These are phyloP conservation scores for Penicillium brasilianum DNA, from an alignment of 2,329 filamentous ascomycete genomes.

Conservation along the genomic window DNA sequence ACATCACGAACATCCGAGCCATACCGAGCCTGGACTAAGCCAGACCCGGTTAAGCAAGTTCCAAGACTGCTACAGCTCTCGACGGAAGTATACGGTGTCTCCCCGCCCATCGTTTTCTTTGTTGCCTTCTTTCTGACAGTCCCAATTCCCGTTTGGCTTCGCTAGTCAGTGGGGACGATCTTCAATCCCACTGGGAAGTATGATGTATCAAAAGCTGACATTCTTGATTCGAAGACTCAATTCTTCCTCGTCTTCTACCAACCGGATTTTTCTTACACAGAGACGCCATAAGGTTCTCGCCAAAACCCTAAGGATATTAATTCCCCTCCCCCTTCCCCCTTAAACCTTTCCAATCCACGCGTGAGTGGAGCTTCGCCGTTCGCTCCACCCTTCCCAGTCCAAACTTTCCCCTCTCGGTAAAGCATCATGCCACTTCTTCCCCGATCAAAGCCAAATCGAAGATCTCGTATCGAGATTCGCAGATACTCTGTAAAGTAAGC, in stretches of 20 bases:
- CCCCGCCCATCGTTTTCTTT: neutral
- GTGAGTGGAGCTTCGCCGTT: constrained; percentile 6
- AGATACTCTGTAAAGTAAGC: neutral
- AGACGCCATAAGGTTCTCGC: neutral
- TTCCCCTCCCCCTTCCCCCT: neutral
- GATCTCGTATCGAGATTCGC: neutral
- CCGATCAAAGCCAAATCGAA: neutral
- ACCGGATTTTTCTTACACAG: too few relatives aligned
- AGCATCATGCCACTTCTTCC: constrained; percentile 1
- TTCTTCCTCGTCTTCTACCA: too few relatives aligned
- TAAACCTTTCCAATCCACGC: neutral
- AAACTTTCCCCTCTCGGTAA: constrained; percentile 9
- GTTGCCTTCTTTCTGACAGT: neutral
- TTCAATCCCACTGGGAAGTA: neutral
- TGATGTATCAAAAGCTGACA: neutral
- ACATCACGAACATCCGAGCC: neutral
- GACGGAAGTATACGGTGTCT: constrained; percentile 2
- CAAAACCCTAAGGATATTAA: neutral
- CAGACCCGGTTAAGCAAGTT: neutral
- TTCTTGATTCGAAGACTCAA: neutral
- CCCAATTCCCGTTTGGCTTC: neutral
- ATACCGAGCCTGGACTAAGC: neutral
- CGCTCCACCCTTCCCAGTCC: neutral
- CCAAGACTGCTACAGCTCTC: neutral
- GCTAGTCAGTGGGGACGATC: neutral